Base-by-base conservation (phyloP, 805 yeast species). In the Pichia rugopelliculosa region DNA sequence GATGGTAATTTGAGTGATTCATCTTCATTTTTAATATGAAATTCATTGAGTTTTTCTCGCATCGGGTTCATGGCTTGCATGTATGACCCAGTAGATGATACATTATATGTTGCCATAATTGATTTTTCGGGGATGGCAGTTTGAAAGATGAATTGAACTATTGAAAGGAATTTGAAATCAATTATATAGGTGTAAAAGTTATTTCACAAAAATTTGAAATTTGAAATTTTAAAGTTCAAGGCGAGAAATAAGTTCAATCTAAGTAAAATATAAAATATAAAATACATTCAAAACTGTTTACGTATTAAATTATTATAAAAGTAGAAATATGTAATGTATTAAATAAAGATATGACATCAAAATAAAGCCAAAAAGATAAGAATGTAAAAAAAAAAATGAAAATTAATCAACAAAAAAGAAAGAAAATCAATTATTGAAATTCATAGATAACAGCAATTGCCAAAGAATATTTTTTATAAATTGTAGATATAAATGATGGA, bases 21-120 rank as follows among this genome's bases (percentile, higher is more conserved):
- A 4, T 53, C 56, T 30, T 53, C 64, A 13, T 53, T 59, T 25
- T 49, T 63, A 39, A 64, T 48, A 1, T 62, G 56, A 15, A 76
- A 56, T 0, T 58, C 50, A 3, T 64, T 60, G 48, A 80, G 59
- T 0, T 73, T 62, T 6, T 75, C 78, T n/a, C 77, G 68, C 82
- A 85, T 77, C 2, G 80, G 75, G 60, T 74, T 76, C 88, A 85
- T 83, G 18, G 93, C 91, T 59, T 76, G 77, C 84, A 85, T 78
- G 63, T 77, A 85, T 21, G 93, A 84, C 63, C 78, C 76, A 10
- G 90, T 83, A 1, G 90, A 83, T 13, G 76, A 69, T 9, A 74
- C 84, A 41, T 76, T 73, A 53, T 77, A 79, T 6, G 75, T 68
- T 2, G 78, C 67, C 80, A 76, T 77, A 9, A 2, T 21, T 27